Conservation (phyloP, 106 monocot species). For the Dioscorea zingiberensis region DNA sequence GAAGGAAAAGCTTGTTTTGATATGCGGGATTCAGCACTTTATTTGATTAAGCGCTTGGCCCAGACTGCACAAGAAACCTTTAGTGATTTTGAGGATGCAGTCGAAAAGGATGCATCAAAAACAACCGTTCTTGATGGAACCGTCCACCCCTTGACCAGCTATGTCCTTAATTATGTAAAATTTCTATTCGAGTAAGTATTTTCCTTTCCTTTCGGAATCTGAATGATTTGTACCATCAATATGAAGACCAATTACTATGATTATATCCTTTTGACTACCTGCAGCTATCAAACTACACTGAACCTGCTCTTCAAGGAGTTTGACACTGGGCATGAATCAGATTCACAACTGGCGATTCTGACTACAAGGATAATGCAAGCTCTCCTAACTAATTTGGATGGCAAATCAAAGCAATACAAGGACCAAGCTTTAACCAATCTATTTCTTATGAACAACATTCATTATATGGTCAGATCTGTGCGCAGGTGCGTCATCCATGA, state of each 20-base stretch:
- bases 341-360: slow-evolving; percentile 59
- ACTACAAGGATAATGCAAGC: slow-evolving; percentile 86
- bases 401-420: slow-evolving; percentile 71
- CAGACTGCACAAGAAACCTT: slow-evolving; percentile 64
- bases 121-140: slow-evolving; percentile 66
- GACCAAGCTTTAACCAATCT: slow-evolving; percentile 59
- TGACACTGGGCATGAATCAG: slow-evolving; percentile 49
- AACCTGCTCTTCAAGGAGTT: slow-evolving; percentile 84
- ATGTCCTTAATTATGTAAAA: slow-evolving; percentile 37
- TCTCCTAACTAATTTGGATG: slow-evolving; percentile 63
- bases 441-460: slow-evolving; percentile 77
- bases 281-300: slow-evolving; percentile 83
- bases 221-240: too few species aligned
- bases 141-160: slow-evolving; percentile 34
- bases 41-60: slow-evolving; percentile 45
- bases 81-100: slow-evolving; percentile 62
- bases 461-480: slow-evolving; percentile 72
- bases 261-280: slow-evolving; percentile 1
- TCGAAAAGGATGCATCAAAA: slow-evolving; percentile 69
- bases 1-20: slow-evolving; percentile 63
- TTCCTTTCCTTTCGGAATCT: background rate
- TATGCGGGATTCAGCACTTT: slow-evolving; percentile 37
- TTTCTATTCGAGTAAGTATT: slow-evolving; percentile 24
- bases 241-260: too few species aligned
- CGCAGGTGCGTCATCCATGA: slow-evolving; percentile 36